Base-by-base conservation (phyloP, 2,329 filamentous ascomycete genomes). In the Sporothrix pallida region DNA sequence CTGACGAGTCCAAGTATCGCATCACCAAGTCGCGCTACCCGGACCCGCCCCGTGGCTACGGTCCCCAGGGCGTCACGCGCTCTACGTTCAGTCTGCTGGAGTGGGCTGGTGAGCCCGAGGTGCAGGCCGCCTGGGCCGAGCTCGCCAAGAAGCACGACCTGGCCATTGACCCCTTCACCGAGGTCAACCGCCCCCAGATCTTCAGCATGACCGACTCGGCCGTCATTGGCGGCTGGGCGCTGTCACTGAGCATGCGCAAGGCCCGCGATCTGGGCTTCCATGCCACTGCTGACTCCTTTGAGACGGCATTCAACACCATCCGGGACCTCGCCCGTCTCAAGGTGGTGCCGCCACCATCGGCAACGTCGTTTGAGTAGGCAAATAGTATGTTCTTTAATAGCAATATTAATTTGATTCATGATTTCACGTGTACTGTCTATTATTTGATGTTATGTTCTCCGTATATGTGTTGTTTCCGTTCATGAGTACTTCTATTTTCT, bases 61-160 rank as follows among this genome's bases (percentile, higher is more conserved):
- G 86, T 0, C 83, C 85, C 0, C 80, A 81, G 7, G 79, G 77
- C 5, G 82, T 79, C 5, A 78, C 83, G 12, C 81, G 82, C 0
- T 80, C 72, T 2, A 62, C 67, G 0, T 86, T 85, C 75, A 82
- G 79, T 1, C 77, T 88, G 0, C 78, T 80, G 0, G 80, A 83
- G 20, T 88, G 86, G 86, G 84, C 85, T 0, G 79, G 81, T 71
- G 78, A 82, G 60, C 77, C 80, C 0, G 82, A 83, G 48, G 85
- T 87, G 3, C 78, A 82, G 58, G 76, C 82, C 23, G 83, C 84
- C 1, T 87, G 86, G 86, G 79, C 79, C 54, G 82, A 84, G 74
- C 78, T 88, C 5, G 81, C 82, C 52, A 75, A 80, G 70, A 79
- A 83, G 76, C 78, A 87, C 74, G 78, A 80, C 1, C 77, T 87